Conservation (phyloP, 2,329 filamentous ascomycete species). For the Huntiella savannae region DNA sequence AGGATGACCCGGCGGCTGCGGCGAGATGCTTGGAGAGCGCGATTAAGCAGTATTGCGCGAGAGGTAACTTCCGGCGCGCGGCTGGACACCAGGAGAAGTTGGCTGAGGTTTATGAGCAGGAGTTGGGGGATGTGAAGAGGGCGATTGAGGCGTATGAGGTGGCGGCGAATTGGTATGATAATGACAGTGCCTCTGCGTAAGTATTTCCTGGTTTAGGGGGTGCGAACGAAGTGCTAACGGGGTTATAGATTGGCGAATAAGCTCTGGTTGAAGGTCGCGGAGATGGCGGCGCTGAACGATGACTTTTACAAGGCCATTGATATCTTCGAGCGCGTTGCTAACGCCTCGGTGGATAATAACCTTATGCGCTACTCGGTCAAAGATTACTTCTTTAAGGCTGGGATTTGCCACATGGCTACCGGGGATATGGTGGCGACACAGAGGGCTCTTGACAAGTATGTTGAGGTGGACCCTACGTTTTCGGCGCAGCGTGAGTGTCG, state of each 20-base stretch:
- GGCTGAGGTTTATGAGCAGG: constrained; percentile 68
- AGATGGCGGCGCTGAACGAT: constrained; percentile 60
- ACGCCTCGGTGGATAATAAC: constrained; percentile 66
- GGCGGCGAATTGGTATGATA: constrained; percentile 77
- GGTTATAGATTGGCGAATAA: constrained; percentile 64
- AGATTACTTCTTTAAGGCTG: constrained; percentile 86
- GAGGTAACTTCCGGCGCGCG: constrained; percentile 79
- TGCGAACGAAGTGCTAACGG: neutral
- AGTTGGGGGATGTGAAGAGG: constrained; percentile 57
- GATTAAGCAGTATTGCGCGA: constrained; percentile 69
- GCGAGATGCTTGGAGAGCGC: constrained; percentile 61
- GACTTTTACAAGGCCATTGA: constrained; percentile 74
- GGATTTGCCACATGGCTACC: constrained; percentile 65
- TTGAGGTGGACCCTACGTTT: constrained; percentile 63
- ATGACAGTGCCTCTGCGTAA: constrained; percentile 66
- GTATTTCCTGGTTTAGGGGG: constrained; percentile 17
- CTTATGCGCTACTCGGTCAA: constrained; percentile 89
- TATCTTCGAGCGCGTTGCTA: constrained; percentile 68
- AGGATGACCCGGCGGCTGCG: constrained; percentile 65
- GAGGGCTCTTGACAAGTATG: constrained; percentile 65
- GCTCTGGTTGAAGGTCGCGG: constrained; percentile 78
- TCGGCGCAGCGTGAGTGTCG: constrained; percentile 60
- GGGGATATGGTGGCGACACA: constrained; percentile 60
- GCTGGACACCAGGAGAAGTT: constrained; percentile 81
- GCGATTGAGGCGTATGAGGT: constrained; percentile 71